These are phyloP conservation scores for Ophiostoma fasciatum DNA, from an alignment of 2,329 filamentous ascomycete species.

Conservation along the genomic window DNA sequence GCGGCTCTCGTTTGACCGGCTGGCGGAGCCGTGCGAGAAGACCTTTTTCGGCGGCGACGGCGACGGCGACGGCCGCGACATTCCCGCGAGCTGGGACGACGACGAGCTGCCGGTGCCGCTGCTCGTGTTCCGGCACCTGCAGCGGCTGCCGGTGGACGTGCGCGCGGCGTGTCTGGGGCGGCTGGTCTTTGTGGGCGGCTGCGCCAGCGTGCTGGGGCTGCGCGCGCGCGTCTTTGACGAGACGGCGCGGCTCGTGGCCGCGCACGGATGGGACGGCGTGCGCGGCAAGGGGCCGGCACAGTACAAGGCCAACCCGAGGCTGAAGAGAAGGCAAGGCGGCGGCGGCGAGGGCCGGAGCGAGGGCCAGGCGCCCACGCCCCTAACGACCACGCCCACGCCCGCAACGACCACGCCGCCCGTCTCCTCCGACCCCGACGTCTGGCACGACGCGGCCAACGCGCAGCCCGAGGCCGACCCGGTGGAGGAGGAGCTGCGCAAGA, in stretches of 20 bases:
- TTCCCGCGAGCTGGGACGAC: constrained; percentile 56
- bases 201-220: constrained; percentile 63
- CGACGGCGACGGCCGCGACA: constrained; percentile 18
- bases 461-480: constrained; percentile 40
- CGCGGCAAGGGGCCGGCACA: constrained; percentile 52
- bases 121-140: constrained; percentile 61
- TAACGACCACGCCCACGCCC: no score
- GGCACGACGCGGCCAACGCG: constrained; percentile 28
- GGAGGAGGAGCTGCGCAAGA: constrained; percentile 37
- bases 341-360: constrained; percentile 5
- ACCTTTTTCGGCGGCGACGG: constrained; percentile 46
- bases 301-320: constrained; percentile 29
- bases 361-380: constrained; percentile 6
- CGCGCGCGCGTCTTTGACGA: constrained; percentile 66
- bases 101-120: constrained; percentile 67
- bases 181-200: constrained; percentile 74
- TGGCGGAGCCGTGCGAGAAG: constrained; percentile 62
- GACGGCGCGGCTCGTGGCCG: constrained; percentile 48
- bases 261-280: constrained; percentile 64
- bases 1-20: constrained; percentile 50
- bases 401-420: not conserved
- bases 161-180: constrained; percentile 77
- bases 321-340: constrained; percentile 16
- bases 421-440: constrained; percentile 10
- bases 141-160: constrained; percentile 66